Base-by-base conservation (phyloP, 805 yeast genomes). In the Teunomyces gatunensis region DNA sequence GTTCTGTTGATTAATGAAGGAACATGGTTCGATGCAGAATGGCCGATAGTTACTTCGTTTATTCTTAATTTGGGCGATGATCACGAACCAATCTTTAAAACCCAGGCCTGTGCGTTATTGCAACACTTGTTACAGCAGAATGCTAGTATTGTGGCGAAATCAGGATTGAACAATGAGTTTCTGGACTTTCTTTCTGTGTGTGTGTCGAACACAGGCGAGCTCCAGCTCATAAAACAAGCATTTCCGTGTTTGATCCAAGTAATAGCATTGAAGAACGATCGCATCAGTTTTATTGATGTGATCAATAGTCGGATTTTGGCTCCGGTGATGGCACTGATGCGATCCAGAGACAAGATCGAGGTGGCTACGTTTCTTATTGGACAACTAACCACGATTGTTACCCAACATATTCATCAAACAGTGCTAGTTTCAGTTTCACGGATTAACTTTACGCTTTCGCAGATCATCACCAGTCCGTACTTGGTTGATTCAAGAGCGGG, bases 1-100 rank as follows among this genome's bases (percentile, higher is more conserved):
- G 54, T 65, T 29, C 13, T 17, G 4, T 12, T 52, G 17, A 52
- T 46, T 1, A 34, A 30, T 35, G 39, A n/a, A 6, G 27, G 30
- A 13, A 35, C 36, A 6, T 48, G 50, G 49, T 50, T 52, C 9
- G 49, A 46, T 2, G 18, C 44, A 2, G 44, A 56, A 32, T 63
- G 71, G 67, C 54, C 60, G 6, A n/a, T 59, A 2, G 44, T 67
- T 10, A 56, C 71, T 9, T 59, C 74, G 5, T 68, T 67, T 40
- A 54, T 65, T 3, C 57, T 71, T 15, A 68, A 67, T 40, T 54
- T 71, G 5, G 56, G 69, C 34, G 73, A 69, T 47, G 71, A 69
- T 47, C 60, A 64, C 39, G 65, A 63, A 21, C 61, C 65, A 5
- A 32, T 45, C 5, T 54, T 61, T 40, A 67, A 70, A 46, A 49